Base-by-base conservation (phyloP, 2,329 filamentous ascomycete species). In the Pseudomassariella vexata region DNA sequence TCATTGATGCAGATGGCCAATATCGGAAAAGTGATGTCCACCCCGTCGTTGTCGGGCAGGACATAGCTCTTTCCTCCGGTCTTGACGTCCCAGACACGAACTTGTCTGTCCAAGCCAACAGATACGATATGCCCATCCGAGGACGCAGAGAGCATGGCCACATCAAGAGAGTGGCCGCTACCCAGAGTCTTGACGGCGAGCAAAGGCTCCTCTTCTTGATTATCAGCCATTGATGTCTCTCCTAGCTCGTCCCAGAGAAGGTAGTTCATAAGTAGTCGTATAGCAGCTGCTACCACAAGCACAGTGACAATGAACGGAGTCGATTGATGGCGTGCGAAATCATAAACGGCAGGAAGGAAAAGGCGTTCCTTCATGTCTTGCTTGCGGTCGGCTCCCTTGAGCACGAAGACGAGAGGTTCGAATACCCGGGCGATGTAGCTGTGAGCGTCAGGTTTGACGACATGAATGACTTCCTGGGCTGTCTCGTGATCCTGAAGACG, bases 401-500 rank as follows among this genome's bases (percentile, higher is more conserved):
- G 58, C 4, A 89, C 81, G 39, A 89, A 81, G 3, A 87, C 70
- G 4, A 87, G 59, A 2, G 85, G 85, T 24, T 88, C 79, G 48
- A 83, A 85, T 1, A 89, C 81, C 26, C 73, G 72, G 15, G 85
- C 83, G 12, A 85, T 65, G 50, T 87, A 85, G 53, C 77, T 83
- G 48, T 84, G 71, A 2, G 78, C 73, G 34, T 70, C 65, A 6
- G 84, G 84, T 42, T 85, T 87, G 45, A 88, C 72, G 19, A 84
- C 73, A n/a, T 76, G 70, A 51, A 89, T 85, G 11, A 89, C 72
- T 48, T 89, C 85, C 22, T 73, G 73, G 3, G 83, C 84, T 1
- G 83, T 87, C 48, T 85, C 81, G 45, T 87, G 82, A 45, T 89
- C 84, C 52, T 89, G 85, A 35, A 87, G 66, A 17, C 74, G 72